Percentiles rank a stretch among this genome's conserved stretches.
phyloP scores from a whole-genome alignment of 2,329 filamentous ascomycete species.

The Neonectria ditissima region DNA sequence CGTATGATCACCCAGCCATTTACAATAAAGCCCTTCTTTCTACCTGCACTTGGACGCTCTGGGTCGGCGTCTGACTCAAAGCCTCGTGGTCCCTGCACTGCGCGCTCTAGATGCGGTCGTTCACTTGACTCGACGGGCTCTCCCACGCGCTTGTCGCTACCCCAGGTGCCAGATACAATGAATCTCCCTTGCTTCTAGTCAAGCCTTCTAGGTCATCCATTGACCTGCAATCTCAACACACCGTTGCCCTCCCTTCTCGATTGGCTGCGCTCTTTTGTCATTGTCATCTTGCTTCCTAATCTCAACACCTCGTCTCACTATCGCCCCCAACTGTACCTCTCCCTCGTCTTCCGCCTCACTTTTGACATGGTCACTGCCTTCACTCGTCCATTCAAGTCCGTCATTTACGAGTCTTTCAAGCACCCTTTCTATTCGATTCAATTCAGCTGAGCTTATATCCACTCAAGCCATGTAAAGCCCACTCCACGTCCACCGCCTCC shows the following conservation, averaged over 20 bases:
- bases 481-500: neutral
- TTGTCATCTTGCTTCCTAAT: neutral
- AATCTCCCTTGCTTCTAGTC: neutral
- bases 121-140: slow-evolving; percentile 2
- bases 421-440: slow-evolving; percentile 9
- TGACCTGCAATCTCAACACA: slow-evolving; percentile 22
- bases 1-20: too few relatives aligned
- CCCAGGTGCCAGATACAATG: neutral
- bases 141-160: neutral
- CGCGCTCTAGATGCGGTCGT: neutral
- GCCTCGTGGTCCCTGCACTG: neutral
- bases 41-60: neutral
- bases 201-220: neutral
- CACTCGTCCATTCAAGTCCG: neutral
- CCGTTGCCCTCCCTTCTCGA: neutral
- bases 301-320: neutral
- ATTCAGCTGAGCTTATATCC: neutral
- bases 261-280: slow-evolving; percentile 8
- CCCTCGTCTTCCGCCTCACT: neutral
- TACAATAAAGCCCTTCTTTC: neutral
- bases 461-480: slow-evolving; percentile 3
- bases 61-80: neutral
- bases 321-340: slow-evolving; percentile 7
- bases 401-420: slow-evolving; percentile 19
- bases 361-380: slow-evolving; percentile 11